Evolutionary conservation across 257 asterid genomes (phyloP).

Genomic region (Solanum pinnatisectum): DNA sequence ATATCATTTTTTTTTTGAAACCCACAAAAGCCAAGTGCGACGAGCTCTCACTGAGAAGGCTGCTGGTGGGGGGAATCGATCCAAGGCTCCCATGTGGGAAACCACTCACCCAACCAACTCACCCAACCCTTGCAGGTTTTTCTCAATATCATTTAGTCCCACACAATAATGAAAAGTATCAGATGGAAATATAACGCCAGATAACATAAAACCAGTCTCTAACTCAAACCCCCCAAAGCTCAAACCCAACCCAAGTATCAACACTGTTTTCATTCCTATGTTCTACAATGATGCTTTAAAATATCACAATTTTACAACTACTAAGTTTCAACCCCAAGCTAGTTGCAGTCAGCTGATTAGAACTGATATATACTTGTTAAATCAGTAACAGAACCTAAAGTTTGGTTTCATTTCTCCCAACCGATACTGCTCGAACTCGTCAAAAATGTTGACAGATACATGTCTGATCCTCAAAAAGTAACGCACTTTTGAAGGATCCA

Average conservation of each 20-base stretch:
- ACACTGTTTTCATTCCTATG: not conserved
- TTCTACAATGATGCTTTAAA: not conserved
- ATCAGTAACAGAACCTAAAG: not conserved
- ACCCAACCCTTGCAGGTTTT: not conserved
- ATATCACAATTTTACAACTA: not conserved
- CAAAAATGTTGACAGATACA: not conserved
- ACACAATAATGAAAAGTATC: not conserved
- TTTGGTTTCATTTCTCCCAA: not conserved
- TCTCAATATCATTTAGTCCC: not conserved
- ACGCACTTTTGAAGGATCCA: not conserved
- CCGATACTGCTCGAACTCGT: not conserved
- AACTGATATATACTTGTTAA: not conserved
- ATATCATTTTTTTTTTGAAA: not conserved
- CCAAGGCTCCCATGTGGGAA: not conserved
- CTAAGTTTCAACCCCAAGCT: not conserved
- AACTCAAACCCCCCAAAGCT: not conserved
- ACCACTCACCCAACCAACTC: not conserved
- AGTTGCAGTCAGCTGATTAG: not conserved
- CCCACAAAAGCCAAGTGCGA: not conserved
- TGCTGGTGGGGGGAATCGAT: not conserved
- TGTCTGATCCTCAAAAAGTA: not conserved
- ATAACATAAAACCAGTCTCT: not conserved
- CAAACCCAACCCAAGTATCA: not conserved
- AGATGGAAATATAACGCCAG: not conserved
- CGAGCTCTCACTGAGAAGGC: not conserved